These are phyloP conservation scores for Clavulina sp. DNA, from an alignment of 768 basidiomycete species.

Conservation along the genomic window DNA sequence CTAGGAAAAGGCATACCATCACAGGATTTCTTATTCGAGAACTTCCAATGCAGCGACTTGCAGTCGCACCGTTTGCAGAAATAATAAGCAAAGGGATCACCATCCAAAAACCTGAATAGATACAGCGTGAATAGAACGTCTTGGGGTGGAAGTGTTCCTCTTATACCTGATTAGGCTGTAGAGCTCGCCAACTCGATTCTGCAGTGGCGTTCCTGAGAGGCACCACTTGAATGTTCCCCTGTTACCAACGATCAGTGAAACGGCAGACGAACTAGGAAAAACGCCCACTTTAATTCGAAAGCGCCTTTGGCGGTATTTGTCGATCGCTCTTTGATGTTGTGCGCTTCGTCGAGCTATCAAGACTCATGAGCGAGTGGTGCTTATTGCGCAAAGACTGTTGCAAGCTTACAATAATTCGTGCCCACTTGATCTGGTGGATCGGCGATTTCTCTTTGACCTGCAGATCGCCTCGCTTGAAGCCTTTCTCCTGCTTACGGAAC, in stretches of 20 bases:
- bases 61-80: conserved; percentile 90
- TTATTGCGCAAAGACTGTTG: neutral
- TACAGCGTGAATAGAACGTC: conserved; percentile 29
- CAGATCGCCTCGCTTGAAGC: conserved; percentile 71
- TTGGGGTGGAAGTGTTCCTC: conserved; percentile 55
- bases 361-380: neutral
- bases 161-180: conserved; percentile 65
- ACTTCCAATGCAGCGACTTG: conserved; percentile 91
- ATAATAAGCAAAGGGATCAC: conserved; percentile 57
- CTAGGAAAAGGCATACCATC: conserved; percentile 37
- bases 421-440: conserved; percentile 73
- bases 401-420: conserved; percentile 47
- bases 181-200: conserved; percentile 96
- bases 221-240: conserved; percentile 73
- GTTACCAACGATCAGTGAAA: too few species aligned
- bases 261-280: neutral
- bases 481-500: conserved; percentile 70
- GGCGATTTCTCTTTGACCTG: conserved; percentile 81
- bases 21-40: conserved; percentile 64
- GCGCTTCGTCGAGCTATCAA: conserved; percentile 75
- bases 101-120: conserved; percentile 6
- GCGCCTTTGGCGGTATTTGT: conserved; percentile 96
- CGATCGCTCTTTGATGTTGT: conserved; percentile 90
- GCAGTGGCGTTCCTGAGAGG: conserved; percentile 87
- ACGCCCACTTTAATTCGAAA: conserved; percentile 47